Conservation (phyloP, 2,329 filamentous ascomycete genomes). For the Epichloe amarillans region DNA sequence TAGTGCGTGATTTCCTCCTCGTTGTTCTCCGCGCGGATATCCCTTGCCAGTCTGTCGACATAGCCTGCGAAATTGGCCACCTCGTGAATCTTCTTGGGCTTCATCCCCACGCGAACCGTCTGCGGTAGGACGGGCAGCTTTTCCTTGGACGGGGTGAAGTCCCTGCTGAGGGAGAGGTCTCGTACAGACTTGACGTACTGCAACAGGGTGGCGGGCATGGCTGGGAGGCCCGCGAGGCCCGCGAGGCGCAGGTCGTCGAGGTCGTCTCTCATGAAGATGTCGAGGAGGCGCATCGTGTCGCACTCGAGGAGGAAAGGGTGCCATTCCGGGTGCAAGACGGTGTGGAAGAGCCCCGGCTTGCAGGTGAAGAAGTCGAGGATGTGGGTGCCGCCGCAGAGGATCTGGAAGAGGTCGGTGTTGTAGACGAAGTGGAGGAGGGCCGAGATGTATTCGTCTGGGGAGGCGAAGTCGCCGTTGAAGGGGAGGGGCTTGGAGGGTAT, state of each 20-base stretch:
- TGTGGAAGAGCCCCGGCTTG: constrained; percentile 68
- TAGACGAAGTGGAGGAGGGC: constrained; percentile 65
- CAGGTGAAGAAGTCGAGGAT: constrained; percentile 92
- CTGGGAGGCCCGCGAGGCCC: constrained; percentile 14
- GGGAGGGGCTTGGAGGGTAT: constrained; percentile 42
- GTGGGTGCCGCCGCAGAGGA: constrained; percentile 92
- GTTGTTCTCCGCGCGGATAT: constrained; percentile 38
- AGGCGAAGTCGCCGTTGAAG: constrained; percentile 53
- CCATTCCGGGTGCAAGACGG: constrained; percentile 74
- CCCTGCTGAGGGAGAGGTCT: constrained; percentile 51
- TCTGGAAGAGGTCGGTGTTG: constrained; percentile 63
- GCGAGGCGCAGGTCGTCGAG: constrained; percentile 28
- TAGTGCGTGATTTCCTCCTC: constrained; percentile 62
- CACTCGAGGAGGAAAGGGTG: constrained; percentile 58
- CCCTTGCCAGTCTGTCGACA: constrained; percentile 46
- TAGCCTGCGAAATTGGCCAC: constrained; percentile 84
- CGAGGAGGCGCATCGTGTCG: constrained; percentile 62
- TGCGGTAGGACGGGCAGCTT: constrained; percentile 48
- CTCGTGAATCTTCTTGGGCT: constrained; percentile 88
- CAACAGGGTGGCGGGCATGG: constrained; percentile 44
- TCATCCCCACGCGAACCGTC: constrained; percentile 80
- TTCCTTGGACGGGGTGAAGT: constrained; percentile 33
- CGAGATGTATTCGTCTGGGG: constrained; percentile 64
- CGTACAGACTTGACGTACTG: constrained; percentile 62
- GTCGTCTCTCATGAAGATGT: constrained; percentile 70